Evolutionary conservation across 2,329 filamentous ascomycete genomes (phyloP).

Genomic region (Dactylellina drechsleri): DNA sequence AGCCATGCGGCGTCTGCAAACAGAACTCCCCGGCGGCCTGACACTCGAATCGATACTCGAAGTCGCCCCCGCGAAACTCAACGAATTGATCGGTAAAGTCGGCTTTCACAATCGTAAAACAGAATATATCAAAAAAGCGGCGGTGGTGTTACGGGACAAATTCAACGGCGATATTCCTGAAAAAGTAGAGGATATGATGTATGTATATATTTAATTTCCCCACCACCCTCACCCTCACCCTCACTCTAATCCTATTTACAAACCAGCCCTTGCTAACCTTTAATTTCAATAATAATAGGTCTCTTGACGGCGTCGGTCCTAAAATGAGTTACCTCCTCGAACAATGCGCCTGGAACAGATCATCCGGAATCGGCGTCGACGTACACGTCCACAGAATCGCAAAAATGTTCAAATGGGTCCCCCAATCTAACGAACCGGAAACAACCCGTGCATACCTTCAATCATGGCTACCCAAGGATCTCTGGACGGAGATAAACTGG

Average conservation of each 20-base stretch:
- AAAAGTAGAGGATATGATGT: slow-evolving; percentile 77
- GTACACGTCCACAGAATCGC: slow-evolving; percentile 95
- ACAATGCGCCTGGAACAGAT: slow-evolving; percentile 76
- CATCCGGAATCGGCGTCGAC: slow-evolving; percentile 86
- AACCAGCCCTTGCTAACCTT: not conserved
- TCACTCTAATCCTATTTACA: not conserved
- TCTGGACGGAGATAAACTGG: slow-evolving; percentile 92
- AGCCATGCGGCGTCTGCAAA: slow-evolving; percentile 81
- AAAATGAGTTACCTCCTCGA: slow-evolving; percentile 95
- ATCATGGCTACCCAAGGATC: slow-evolving; percentile 82
- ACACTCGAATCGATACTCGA: slow-evolving; percentile 81
- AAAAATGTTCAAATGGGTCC: slow-evolving; percentile 87
- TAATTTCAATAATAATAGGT: slow-evolving; percentile 9
- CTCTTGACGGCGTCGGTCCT: slow-evolving; percentile 77
- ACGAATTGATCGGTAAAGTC: slow-evolving; percentile 81
- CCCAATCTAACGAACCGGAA: slow-evolving; percentile 82
- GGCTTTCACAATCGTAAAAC: slow-evolving; percentile 97
- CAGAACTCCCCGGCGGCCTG: slow-evolving; percentile 73
- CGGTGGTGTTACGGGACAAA: slow-evolving; percentile 75
- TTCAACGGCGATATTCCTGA: slow-evolving; percentile 81
- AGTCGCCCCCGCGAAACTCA: slow-evolving; percentile 72
- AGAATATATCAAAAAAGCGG: slow-evolving; percentile 79
- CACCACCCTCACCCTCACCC: too few species aligned
- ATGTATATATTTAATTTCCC: slow-evolving; percentile 60
- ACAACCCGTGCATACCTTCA: slow-evolving; percentile 80